These are phyloP conservation scores for Euphorbia schlechtendalii DNA, from an alignment of 441 rosid species.

Conservation along the genomic window DNA sequence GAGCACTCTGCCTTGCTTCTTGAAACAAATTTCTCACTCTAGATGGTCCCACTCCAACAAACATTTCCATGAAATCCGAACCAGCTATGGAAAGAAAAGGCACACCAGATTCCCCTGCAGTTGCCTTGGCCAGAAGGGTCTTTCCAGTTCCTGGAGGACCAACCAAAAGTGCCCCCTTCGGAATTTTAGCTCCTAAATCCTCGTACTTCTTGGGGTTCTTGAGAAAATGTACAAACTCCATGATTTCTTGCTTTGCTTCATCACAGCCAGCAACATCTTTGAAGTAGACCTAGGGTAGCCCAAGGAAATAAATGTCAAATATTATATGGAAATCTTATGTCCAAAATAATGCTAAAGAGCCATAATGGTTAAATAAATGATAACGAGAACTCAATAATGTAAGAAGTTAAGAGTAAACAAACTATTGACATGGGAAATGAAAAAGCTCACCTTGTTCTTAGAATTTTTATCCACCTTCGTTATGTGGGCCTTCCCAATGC, in stretches of 20 bases:
- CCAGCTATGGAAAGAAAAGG: conserved; percentile 66
- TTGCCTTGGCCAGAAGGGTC: conserved; percentile 74
- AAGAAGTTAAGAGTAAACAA: neutral
- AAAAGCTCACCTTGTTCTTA: conserved; percentile 47
- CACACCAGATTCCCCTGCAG: conserved; percentile 64
- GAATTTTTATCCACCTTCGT: conserved; percentile 56
- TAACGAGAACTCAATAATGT: neutral
- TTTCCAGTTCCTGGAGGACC: conserved; percentile 75
- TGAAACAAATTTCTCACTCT: conserved; percentile 67
- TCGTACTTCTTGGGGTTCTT: conserved; percentile 69
- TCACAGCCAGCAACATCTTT: conserved; percentile 75
- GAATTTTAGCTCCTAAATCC: conserved; percentile 63
- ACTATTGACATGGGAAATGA: neutral
- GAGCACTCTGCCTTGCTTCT: conserved; percentile 68
- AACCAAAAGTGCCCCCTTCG: conserved; percentile 65
- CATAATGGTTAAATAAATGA: neutral
- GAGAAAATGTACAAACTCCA: conserved; percentile 74
- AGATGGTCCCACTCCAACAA: conserved; percentile 72
- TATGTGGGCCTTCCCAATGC: conserved; percentile 56
- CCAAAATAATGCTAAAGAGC: neutral
- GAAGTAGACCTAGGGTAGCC: conserved; percentile 39
- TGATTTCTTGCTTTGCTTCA: conserved; percentile 71
- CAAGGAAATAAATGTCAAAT: neutral
- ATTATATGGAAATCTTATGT: neutral
- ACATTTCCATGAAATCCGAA: conserved; percentile 74